These are phyloP conservation scores for Zanthoxylum bungeanum DNA, from an alignment of 345 rosid species.

Conservation along the genomic window DNA sequence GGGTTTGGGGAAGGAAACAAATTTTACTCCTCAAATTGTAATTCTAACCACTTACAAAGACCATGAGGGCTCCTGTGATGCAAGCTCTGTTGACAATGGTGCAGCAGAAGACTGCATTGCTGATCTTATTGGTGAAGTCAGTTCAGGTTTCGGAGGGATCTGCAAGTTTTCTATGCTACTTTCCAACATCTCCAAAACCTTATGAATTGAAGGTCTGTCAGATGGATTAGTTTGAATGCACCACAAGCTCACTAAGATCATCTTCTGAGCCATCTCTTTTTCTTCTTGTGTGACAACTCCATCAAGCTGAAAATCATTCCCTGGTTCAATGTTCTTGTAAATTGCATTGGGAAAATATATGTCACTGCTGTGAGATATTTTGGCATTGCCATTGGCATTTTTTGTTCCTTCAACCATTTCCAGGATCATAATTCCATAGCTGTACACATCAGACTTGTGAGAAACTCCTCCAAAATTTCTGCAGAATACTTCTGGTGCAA, in stretches of 20 bases:
- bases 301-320: background rate
- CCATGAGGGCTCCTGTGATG: background rate
- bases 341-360: conserved; percentile 34
- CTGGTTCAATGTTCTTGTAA: conserved; percentile 25
- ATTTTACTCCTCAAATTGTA: too few relatives aligned
- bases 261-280: conserved; percentile 15
- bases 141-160: conserved; percentile 15
- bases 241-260: conserved; percentile 40
- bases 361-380: conserved; percentile 22
- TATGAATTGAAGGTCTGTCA: conserved; percentile 42
- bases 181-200: conserved; percentile 34
- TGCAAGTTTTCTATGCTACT: background rate
- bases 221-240: conserved; percentile 45
- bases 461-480: conserved; percentile 35
- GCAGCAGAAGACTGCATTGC: background rate
- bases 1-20: too few relatives aligned
- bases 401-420: conserved; percentile 37
- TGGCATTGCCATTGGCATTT: background rate
- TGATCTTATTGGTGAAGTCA: background rate
- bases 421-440: conserved; percentile 48
- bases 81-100: background rate
- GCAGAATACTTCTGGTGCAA: conserved; percentile 43
- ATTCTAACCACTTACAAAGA: too few relatives aligned
- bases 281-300: conserved; percentile 12
- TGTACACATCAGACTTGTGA: conserved; percentile 42